These are phyloP conservation scores for Thelephora terrestris DNA, from an alignment of 1,284 basidiomycete species.

Conservation along the genomic window DNA sequence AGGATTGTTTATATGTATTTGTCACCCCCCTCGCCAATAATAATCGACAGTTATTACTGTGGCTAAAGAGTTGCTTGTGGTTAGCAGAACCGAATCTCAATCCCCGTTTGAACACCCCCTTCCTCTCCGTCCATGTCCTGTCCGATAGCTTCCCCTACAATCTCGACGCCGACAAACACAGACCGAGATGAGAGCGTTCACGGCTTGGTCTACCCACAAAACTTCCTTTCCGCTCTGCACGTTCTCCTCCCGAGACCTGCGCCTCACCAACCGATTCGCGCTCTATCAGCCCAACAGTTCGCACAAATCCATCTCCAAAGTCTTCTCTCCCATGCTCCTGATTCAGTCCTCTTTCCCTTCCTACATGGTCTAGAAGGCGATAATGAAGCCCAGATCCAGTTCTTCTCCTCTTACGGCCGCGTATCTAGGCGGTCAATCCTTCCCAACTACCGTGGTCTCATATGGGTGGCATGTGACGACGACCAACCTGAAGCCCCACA, in stretches of 20 bases:
- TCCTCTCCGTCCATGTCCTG: no score
- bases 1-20: no score
- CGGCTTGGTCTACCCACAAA: constrained; percentile 34
- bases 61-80: no score
- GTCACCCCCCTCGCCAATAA: no score
- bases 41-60: no score
- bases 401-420: constrained; percentile 43
- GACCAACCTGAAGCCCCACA: constrained; percentile 26
- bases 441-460: constrained; percentile 47
- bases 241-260: constrained; percentile 27
- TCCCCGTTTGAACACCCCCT: no score
- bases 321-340: constrained; percentile 58
- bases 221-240: constrained; percentile 29
- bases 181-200: constrained; percentile 13
- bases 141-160: no score
- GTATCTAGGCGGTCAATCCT: constrained; percentile 16
- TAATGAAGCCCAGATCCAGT: constrained; percentile 65
- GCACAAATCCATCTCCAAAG: constrained; percentile 52
- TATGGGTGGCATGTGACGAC: constrained; percentile 68
- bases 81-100: no score
- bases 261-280: constrained; percentile 33
- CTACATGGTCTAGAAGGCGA: constrained; percentile 74
- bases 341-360: constrained; percentile 75
- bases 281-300: constrained; percentile 48
- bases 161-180: not conserved